Percentiles rank a stretch among this genome's conserved stretches.
phyloP scores from a whole-genome alignment of 108 stramenopile species.

The Phaeodactylum tricornutum region DNA sequence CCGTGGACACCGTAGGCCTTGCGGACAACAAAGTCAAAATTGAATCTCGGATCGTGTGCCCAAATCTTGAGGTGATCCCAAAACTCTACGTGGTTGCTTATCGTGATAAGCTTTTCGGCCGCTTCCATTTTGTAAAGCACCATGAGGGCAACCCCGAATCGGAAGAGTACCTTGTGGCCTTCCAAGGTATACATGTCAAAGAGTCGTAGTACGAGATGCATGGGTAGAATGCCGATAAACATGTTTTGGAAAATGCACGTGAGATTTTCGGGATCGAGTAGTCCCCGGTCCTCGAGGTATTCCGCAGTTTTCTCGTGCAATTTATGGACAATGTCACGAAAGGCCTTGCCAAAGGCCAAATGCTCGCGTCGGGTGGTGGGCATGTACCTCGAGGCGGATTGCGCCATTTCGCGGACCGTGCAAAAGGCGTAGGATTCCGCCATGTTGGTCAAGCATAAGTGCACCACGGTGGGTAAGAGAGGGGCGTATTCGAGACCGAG shows the following conservation, averaged over 20 bases:
- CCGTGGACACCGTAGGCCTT: constrained; percentile 65
- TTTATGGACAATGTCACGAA: constrained; percentile 40
- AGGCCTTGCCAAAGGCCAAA: constrained; percentile 49
- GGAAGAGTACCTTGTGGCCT: constrained; percentile 67
- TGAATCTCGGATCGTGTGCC: constrained; percentile 24
- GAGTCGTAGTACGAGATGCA: constrained; percentile 38
- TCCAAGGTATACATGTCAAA: constrained; percentile 78
- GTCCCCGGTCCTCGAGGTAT: constrained; percentile 40
- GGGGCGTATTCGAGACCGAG: constrained; percentile 65
- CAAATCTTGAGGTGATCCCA: constrained; percentile 28
- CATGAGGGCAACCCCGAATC: constrained; percentile 59
- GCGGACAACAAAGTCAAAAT: constrained; percentile 44
- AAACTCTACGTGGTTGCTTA: constrained; percentile 16
- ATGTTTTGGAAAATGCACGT: constrained; percentile 63
- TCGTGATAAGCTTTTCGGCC: constrained; percentile 18
- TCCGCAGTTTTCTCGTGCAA: constrained; percentile 40
- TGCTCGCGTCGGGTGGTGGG: constrained; percentile 46
- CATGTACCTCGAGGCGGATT: constrained; percentile 42
- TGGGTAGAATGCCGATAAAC: constrained; percentile 42
- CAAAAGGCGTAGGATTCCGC: constrained; percentile 66
- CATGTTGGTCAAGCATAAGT: constrained; percentile 38
- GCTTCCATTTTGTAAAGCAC: constrained; percentile 33
- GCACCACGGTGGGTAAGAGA: constrained; percentile 40
- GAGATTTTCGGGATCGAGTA: constrained; percentile 31
- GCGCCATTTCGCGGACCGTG: constrained; percentile 64